phyloP scores from a whole-genome alignment of 805 yeast species.

The Starmerella asiatica region DNA sequence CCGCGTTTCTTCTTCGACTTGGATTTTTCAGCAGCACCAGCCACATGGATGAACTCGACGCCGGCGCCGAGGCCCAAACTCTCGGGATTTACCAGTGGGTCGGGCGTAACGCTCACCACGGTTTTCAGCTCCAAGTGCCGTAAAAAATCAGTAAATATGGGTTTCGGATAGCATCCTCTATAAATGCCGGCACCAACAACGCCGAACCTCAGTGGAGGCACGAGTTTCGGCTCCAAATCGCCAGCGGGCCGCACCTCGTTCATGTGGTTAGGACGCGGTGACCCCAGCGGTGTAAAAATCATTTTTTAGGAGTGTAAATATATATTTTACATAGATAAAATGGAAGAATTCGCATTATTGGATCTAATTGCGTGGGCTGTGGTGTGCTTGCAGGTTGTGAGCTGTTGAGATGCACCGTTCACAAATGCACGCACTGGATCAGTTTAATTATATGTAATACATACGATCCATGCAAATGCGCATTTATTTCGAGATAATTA shows the following conservation, averaged over 20 bases:
- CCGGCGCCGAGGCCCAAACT: constrained; percentile 37
- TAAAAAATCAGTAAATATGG: constrained; percentile 55
- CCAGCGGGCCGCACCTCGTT: not conserved
- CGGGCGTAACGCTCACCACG: constrained; percentile 68
- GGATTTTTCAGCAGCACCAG: constrained; percentile 39
- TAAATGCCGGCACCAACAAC: constrained; percentile 55
- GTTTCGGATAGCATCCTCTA: constrained; percentile 80
- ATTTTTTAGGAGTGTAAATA: no score
- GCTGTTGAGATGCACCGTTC: no score
- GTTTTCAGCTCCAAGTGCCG: constrained; percentile 52
- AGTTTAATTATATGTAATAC: no score
- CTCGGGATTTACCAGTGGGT: constrained; percentile 35
- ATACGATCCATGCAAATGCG: no score
- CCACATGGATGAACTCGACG: constrained; percentile 57
- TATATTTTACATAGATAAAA: no score
- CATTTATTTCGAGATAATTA: no score
- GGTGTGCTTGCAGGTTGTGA: no score
- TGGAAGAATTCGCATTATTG: no score
- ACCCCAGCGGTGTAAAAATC: no score
- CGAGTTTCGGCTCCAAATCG: constrained; percentile 1
- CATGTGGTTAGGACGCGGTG: not conserved
- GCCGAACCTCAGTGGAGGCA: constrained; percentile 57
- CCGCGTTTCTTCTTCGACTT: constrained; percentile 28
- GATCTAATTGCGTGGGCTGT: no score
- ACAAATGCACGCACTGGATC: no score